phyloP scores from a whole-genome alignment of 169 alveolate species.

The Plasmodium coatneyi region DNA sequence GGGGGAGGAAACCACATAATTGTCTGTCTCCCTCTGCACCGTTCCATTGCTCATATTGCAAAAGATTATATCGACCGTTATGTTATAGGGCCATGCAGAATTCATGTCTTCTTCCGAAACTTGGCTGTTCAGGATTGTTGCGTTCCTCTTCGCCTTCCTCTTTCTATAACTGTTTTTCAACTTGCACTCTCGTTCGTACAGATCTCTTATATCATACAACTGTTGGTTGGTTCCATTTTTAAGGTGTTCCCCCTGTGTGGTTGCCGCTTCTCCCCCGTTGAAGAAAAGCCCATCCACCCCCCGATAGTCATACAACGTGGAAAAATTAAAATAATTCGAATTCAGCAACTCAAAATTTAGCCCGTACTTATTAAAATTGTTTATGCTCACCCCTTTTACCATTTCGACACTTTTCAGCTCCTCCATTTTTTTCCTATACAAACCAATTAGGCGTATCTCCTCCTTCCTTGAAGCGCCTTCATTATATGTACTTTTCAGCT shows the following conservation, averaged over 20 bases:
- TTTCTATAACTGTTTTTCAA: neutral
- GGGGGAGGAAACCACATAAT: slow-evolving; percentile 8
- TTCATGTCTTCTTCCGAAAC: slow-evolving; percentile 29
- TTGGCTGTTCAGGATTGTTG: neutral
- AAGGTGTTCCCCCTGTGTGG: neutral
- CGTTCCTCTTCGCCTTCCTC: slow-evolving; percentile 2
- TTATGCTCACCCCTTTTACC: slow-evolving; percentile 12
- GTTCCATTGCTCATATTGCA: neutral
- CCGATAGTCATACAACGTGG: slow-evolving; percentile 31
- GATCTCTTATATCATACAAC: neutral
- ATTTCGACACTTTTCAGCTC: slow-evolving; percentile 31
- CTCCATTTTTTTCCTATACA: slow-evolving; percentile 14
- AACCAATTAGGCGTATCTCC: slow-evolving; percentile 7
- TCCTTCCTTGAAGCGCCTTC: slow-evolving; percentile 44
- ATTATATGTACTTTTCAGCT: slow-evolving; percentile 17
- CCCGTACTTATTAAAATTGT: slow-evolving; percentile 38
- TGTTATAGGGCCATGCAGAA: slow-evolving; percentile 49
- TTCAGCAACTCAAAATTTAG: slow-evolving; percentile 47
- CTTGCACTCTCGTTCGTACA: neutral
- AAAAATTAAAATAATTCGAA: slow-evolving; percentile 26
- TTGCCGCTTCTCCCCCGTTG: neutral
- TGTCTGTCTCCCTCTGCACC: slow-evolving; percentile 21
- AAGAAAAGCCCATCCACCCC: neutral
- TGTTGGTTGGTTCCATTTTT: neutral
- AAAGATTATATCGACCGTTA: slow-evolving; percentile 31